phyloP scores from a whole-genome alignment of 1,284 basidiomycete genomes.

The Moesziomyces antarcticus region DNA sequence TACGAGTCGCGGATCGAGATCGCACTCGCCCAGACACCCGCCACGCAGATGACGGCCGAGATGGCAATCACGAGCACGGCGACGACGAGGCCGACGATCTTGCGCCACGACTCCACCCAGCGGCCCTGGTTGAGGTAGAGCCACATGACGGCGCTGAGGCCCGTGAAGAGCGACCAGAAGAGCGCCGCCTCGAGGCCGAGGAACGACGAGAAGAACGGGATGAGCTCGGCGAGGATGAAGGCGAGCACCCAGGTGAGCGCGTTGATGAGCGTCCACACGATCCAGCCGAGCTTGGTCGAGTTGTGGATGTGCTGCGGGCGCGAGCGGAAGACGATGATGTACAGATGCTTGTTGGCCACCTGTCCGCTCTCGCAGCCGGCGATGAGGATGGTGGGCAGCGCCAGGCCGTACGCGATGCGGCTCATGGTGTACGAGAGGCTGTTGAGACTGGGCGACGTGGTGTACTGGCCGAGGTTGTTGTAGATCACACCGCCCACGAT shows the following conservation, averaged over 20 bases:
- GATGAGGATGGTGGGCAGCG: conserved; percentile 58
- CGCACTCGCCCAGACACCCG: conserved; percentile 66
- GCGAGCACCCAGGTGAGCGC: conserved; percentile 53
- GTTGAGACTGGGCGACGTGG: conserved; percentile 59
- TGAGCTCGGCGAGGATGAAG: conserved; percentile 55
- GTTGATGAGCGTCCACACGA: conserved; percentile 56
- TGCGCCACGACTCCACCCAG: conserved; percentile 36
- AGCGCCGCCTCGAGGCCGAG: conserved; percentile 54
- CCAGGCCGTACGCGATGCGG: conserved; percentile 61
- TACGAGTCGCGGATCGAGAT: conserved; percentile 66
- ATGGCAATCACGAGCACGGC: conserved; percentile 62
- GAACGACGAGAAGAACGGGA: conserved; percentile 58
- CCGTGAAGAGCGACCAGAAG: conserved; percentile 58
- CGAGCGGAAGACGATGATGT: conserved; percentile 52
- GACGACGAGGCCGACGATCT: conserved; percentile 33
- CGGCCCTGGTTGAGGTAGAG: conserved; percentile 56
- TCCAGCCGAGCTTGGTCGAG: conserved; percentile 44
- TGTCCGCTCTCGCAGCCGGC: conserved; percentile 60
- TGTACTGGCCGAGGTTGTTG: conserved; percentile 60
- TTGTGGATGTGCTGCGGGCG: conserved; percentile 49
- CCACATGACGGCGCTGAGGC: conserved; percentile 50
- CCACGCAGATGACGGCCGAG: conserved; percentile 67
- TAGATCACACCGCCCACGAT: conserved; percentile 62
- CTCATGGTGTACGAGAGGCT: conserved; percentile 40
- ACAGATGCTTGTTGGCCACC: conserved; percentile 56